Evolutionary conservation across 495 filamentous ascomycete genomes (phyloP).

Genomic region (Tricharina praecox): DNA sequence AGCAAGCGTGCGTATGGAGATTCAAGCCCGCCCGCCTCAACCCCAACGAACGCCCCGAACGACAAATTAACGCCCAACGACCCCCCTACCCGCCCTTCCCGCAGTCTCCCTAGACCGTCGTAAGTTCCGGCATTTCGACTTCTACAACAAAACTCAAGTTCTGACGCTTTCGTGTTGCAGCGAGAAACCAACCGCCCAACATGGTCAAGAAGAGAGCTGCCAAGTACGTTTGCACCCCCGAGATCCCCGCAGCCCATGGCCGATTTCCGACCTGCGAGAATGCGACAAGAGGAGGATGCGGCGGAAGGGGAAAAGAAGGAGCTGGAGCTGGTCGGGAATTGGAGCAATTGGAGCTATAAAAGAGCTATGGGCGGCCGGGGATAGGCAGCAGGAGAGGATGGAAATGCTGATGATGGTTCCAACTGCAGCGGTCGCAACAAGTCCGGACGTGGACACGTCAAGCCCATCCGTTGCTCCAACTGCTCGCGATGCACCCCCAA

Average conservation of each 20-base stretch:
- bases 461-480: constrained; percentile 99
- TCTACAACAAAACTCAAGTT: constrained; percentile 9
- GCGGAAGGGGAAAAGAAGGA: neutral
- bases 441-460: constrained; percentile 98
- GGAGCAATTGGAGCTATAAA: neutral
- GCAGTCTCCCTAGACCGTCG: neutral
- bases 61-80: constrained; percentile 6
- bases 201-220: constrained; percentile 99
- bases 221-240: constrained; percentile 54
- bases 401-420: constrained; percentile 20
- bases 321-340: neutral
- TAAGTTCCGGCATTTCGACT: neutral
- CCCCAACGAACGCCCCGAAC: neutral
- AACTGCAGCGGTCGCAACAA: constrained; percentile 81
- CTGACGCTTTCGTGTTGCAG: constrained; percentile 13
- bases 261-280: constrained; percentile 2
- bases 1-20: neutral
- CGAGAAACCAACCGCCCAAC: constrained; percentile 42
- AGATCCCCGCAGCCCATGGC: constrained; percentile 3
- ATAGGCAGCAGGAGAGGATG: constrained; percentile 20
- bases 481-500: constrained; percentile 99
- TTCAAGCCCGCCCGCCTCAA: neutral
- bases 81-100: neutral
- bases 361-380: too few relatives aligned
- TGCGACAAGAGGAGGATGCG: neutral